Conservation (phyloP, 306 rosid species). For the Dryas octopetala region DNA sequence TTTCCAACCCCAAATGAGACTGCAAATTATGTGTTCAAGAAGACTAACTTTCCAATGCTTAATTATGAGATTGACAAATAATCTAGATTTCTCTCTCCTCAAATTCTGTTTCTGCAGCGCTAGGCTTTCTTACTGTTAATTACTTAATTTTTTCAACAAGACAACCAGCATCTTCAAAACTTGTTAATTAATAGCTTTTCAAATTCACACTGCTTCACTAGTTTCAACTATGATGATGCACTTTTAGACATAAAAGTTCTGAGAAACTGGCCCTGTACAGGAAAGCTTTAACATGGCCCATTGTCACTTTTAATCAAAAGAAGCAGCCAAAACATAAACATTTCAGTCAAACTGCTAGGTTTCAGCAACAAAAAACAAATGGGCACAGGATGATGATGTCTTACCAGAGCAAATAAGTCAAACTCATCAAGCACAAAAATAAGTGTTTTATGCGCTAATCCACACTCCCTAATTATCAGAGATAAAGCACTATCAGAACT, state of each 20-base stretch:
- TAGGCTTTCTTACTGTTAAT: background rate
- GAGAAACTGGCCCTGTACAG: background rate
- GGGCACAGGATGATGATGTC: conserved; percentile 25
- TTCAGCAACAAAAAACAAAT: conserved; percentile 22
- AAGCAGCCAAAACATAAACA: background rate
- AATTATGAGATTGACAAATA: no score
- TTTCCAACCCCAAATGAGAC: background rate
- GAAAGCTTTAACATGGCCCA: background rate
- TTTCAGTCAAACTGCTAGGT: conserved; percentile 18
- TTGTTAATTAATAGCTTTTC: background rate
- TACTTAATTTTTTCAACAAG: background rate
- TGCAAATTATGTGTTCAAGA: no score
- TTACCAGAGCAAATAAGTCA: conserved; percentile 94
- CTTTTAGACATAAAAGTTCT: no score
- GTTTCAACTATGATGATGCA: background rate
- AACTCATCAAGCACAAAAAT: conserved; percentile 84
- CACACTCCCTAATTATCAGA: conserved; percentile 76
- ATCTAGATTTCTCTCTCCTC: background rate
- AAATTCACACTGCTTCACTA: background rate
- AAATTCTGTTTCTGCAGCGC: background rate
- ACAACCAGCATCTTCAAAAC: background rate
- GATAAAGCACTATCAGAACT: conserved; percentile 23
- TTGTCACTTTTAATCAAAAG: background rate
- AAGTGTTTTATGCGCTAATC: conserved; percentile 87
- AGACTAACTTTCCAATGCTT: no score